Evolutionary conservation across 345 rosid genomes (phyloP), one percentile per base, ranked within the genome.

Genomic region (Leavenworthia alabamica): DNA sequence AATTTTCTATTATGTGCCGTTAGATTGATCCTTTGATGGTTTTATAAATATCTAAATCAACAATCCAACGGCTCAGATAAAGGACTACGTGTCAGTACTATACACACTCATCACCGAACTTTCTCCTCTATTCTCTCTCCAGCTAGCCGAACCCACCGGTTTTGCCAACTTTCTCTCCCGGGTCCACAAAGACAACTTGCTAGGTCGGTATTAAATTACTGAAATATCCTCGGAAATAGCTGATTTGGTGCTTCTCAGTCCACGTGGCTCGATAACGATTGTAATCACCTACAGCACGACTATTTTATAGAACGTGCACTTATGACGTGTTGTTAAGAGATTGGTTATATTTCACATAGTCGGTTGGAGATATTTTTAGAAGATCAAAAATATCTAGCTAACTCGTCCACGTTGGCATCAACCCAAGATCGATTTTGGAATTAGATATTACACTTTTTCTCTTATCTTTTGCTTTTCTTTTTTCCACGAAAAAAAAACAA

Each of bases 331-430:
- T 2, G 0, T 1, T 6, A 42, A 4, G 3, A 1, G 7, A 71
- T 42, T 71, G 43, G 71, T 43, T 17, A 2, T 8, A 0, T 0
- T 2, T 16, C 1, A 41, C 11, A 5, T 51, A 52, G 36, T 2
- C 12, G 1, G 1, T n/a, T n/a, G n/a, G n/a, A n/a, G n/a, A n/a
- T n/a, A n/a, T n/a, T n/a, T n/a, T n/a, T n/a, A 37, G 68, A 36
- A 71, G 79, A 88, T 86, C 77, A 59, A 79, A 86, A 89, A 89
- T 82, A 89, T 89, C 89, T 79, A 60, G 74, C 70, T 66, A 47
- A 77, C 64, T 67, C 78, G 80, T 81, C 96, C 97, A 92, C 89
- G 96, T 78, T 40, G 83, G 87, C 94, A 62, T 4, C 8, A 1
- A 9, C n/a, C 3, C 31, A 56, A 14, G 72, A 69, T 53, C 80